Conservation (phyloP, 495 filamentous ascomycete genomes). For the Polyplosphaeria fusca region DNA sequence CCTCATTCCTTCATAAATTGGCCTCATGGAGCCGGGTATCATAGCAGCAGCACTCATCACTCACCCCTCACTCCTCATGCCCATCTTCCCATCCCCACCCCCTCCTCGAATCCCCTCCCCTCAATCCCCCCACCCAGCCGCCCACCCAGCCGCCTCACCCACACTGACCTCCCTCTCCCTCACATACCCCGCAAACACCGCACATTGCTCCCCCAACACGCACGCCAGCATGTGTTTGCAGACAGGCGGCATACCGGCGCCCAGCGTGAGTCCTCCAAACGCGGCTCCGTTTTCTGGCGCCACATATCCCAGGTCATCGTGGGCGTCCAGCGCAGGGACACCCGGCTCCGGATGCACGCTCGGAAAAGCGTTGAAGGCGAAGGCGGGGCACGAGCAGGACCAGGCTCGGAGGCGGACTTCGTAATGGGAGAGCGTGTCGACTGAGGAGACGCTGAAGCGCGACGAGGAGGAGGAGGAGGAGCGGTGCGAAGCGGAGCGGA, state of each 20-base stretch:
- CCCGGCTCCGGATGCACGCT: neutral
- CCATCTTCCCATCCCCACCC: no score
- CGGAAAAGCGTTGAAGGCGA: constrained; percentile 66
- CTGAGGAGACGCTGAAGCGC: constrained; percentile 32
- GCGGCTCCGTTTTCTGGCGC: constrained; percentile 1
- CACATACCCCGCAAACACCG: constrained; percentile 54
- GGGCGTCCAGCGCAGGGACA: constrained; percentile 7
- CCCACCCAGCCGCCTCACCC: constrained; percentile 75
- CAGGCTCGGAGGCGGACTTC: constrained; percentile 71
- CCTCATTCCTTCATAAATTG: no score
- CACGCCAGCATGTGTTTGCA: constrained; percentile 93
- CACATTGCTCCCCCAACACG: constrained; percentile 68
- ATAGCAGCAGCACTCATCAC: no score
- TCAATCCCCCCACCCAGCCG: constrained; percentile 55
- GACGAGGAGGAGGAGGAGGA: no score
- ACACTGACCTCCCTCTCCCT: constrained; percentile 52
- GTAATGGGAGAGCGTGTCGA: constrained; percentile 51
- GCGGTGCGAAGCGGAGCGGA: constrained; percentile 41
- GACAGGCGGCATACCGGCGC: constrained; percentile 50
- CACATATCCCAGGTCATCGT: neutral
- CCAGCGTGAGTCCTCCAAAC: constrained; percentile 54
- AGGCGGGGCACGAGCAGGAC: constrained; percentile 86
- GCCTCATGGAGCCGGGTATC: no score
- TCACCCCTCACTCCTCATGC: no score
- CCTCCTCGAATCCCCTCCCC: neutral